Evolutionary conservation across 2,329 filamentous ascomycete genomes (phyloP).

Genomic region (Pseudogymnoascus sp.): DNA sequence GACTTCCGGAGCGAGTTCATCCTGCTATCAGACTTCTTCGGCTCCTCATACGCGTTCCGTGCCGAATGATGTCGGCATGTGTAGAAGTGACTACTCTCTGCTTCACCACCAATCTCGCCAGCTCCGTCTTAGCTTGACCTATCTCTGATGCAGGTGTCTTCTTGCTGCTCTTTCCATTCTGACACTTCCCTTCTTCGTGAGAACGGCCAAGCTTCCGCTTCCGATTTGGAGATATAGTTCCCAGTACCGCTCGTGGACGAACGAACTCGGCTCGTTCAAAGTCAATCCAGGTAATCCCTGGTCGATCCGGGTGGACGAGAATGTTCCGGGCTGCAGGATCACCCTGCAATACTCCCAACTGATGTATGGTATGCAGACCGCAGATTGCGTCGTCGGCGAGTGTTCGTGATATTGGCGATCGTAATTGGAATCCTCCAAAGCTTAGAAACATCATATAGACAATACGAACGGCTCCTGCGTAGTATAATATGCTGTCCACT

Average conservation of each 20-base stretch:
- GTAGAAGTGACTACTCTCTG: conserved; percentile 3
- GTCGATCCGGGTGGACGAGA: not conserved
- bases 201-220: no score
- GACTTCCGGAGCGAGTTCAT: not conserved
- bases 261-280: not conserved
- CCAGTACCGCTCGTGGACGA: not conserved
- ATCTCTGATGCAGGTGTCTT: no score
- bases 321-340: no score
- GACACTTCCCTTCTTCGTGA: no score
- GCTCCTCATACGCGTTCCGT: not conserved
- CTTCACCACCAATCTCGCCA: not conserved
- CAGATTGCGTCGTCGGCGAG: no score
- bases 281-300: not conserved
- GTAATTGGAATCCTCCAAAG: not conserved
- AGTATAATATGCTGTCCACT: not conserved
- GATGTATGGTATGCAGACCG: no score
- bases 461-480: not conserved
- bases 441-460: not conserved
- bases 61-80: not conserved
- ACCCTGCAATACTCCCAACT: no score
- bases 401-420: no score
- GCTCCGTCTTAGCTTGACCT: conserved; percentile 8
- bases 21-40: not conserved
- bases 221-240: not conserved
- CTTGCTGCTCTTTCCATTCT: no score